Percentiles rank a stretch among this genome's conserved stretches.
These are phyloP conservation scores for Sporothrix inflata DNA, from an alignment of 2,329 filamentous ascomycete species.

Conservation along the genomic window DNA sequence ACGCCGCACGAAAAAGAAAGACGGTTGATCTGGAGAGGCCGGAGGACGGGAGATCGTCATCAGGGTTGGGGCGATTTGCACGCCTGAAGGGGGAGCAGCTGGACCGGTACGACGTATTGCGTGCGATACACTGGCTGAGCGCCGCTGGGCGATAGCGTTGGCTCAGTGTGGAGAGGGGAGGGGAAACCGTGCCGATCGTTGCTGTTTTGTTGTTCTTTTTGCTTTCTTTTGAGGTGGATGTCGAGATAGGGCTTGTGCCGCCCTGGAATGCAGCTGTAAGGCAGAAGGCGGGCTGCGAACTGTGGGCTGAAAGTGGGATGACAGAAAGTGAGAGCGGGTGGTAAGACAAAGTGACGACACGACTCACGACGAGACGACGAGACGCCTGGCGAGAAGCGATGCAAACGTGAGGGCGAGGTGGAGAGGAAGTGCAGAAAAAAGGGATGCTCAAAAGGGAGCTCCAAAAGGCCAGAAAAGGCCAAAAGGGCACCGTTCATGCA, in stretches of 20 bases:
- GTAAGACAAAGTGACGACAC: conserved; percentile 7
- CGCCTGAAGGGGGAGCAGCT: conserved; percentile 7
- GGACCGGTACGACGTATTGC: not conserved
- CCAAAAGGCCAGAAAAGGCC: not conserved
- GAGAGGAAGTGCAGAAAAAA: not conserved
- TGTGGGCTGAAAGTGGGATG: conserved; percentile 3
- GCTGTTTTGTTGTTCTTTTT: not conserved
- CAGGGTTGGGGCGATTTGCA: conserved; percentile 25
- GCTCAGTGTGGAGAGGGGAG: not conserved
- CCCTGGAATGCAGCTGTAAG: conserved; percentile 3
- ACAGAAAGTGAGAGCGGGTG: not conserved
- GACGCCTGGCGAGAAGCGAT: not conserved
- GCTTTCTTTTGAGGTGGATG: not conserved
- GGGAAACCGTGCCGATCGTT: conserved; percentile 4
- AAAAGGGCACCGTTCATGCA: conserved; percentile 7
- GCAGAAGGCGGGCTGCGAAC: not conserved
- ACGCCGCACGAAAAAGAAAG: not conserved
- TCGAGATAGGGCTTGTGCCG: not conserved
- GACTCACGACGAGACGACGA: not conserved
- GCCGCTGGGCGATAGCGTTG: not conserved
- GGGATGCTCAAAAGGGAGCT: not conserved
- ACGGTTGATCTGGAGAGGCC: conserved; percentile 6
- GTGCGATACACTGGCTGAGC: not conserved
- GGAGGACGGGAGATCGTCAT: conserved; percentile 29
- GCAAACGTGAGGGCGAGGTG: not conserved